Base-by-base conservation (phyloP, 108 stramenopile genomes). In the Fragilariopsis cylindrus region DNA sequence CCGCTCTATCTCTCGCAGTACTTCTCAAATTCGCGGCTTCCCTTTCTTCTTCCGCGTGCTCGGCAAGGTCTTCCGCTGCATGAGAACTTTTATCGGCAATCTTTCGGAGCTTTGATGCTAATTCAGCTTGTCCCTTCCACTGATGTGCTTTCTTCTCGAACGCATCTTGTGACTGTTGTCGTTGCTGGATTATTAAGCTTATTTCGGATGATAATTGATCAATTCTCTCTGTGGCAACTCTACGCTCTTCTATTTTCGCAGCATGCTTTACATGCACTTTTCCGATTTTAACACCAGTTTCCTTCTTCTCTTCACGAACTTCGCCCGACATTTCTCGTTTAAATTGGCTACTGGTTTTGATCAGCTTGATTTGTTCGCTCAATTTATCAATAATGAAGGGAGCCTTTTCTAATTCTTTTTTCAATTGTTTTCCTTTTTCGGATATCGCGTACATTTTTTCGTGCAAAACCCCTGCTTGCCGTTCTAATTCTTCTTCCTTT, bases 1-100 rank as follows among this genome's bases (percentile, higher is more conserved):
- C 78, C 21, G 92, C 92, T 52, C 79, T 85, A 41, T 82, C 77
- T n/a, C 81, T 76, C 7, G 92, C 92, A 42, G 78, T 76, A 19
- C 69, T 81, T 57, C 92, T 73, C 39, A 93, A 72, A 66, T 86
- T 86, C 12, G 92, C 90, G 7, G 92, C 92, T 76, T 90, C 92
- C 66, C 88, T 76, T 60, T 93, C 92, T 78, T 93, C 92, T 62
- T 87, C 72, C 19, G 92, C 92, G 73, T 93, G 88, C 55, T 90
- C 89, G 19, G 88, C 89, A 52, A 93, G 68, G 55, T 93, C 89
- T 70, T 93, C 89, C 2, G 92, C 90, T 8, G 80, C 64, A 18
- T 79, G 77, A 11, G 78, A 60, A 53, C 80, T 78, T 43, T 84
- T 87, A 66, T 93, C 92, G 9, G 90, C 90, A 54, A 79, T 70